A percentile compares a stretch with the other conserved stretches of the same genome.
These are phyloP conservation scores for Taphrina communis DNA, from an alignment of 1,139 yeast genomes.

Conservation along the genomic window DNA sequence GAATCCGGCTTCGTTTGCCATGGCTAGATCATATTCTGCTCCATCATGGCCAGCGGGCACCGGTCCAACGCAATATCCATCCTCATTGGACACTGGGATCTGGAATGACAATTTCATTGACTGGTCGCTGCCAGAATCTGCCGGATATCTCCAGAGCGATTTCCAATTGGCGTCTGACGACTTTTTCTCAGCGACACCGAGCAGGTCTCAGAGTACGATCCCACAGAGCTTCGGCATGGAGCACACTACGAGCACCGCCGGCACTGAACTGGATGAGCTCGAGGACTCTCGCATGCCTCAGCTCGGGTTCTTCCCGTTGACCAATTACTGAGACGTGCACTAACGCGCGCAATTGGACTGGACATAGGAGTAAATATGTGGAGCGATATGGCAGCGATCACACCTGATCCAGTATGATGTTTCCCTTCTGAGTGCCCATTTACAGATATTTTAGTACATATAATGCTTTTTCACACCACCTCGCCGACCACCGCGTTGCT, in stretches of 20 bases:
- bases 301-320: constrained; percentile 34
- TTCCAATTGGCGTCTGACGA: constrained; percentile 29
- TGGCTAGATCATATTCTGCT: constrained; percentile 34
- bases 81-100: constrained; percentile 2
- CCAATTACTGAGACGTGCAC: constrained; percentile 5
- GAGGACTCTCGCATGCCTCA: constrained; percentile 28
- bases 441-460: constrained; percentile 9
- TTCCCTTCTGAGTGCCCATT: neutral
- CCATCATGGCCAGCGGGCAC: constrained; percentile 30
- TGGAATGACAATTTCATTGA: constrained; percentile 34
- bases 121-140: constrained; percentile 39
- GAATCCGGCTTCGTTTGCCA: constrained; percentile 17
- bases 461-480: neutral
- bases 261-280: constrained; percentile 27
- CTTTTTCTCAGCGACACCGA: constrained; percentile 25
- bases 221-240: constrained; percentile 25
- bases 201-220: constrained; percentile 17
- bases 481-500: neutral
- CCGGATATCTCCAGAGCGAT: constrained; percentile 35
- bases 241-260: constrained; percentile 29
- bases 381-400: constrained; percentile 2
- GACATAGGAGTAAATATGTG: constrained; percentile 11
- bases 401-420: constrained; percentile 1
- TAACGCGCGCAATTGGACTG: neutral
- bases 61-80: constrained; percentile 15